Base-by-base conservation (phyloP, 345 rosid genomes). In the Melastoma malabathricum region DNA sequence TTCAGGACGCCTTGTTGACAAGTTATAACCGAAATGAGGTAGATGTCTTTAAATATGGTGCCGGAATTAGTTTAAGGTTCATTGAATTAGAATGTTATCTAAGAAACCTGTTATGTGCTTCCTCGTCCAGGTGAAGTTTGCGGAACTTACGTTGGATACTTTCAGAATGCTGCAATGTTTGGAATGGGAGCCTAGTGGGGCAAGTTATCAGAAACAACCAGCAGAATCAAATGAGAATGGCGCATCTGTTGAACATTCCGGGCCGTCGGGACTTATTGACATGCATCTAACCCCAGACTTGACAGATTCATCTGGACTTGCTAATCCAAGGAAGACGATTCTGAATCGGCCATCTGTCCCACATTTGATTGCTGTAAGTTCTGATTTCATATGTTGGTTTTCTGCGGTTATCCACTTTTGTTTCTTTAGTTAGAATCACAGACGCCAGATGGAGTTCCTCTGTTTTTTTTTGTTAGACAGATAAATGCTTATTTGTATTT, bases 161-260 rank as follows among this genome's bases (percentile, higher is more conserved):
- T 76, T 77, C 59, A 77, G 98, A 59, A 92, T 84, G 97, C 64
- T 92, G 78, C 98, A 92, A 54, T 87, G 88, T 70, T 65, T 92
- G 74, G 98, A 88, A 65, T 92, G 97, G 97, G 97, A 92, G 56
- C 94, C 90, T 3, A 75, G 84, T 61, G 95, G 88, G 64, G 72
- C 88, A 52, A 74, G 76, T 66, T 79, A 67, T 69, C 76, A 71
- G 20, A 92, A 84, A 58, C 72, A 51, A 8, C 73, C 78, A 18
- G 75, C 60, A 56, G 82, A 81, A 47, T 59, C 72, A 3, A 79
- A 79, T 65, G 88, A 77, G 72, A 89, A 88, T 72, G 95, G 98
- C 60, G 68, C 63, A 47, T 66, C 60, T 46, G 51, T 67, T 59
- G 97, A 84, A 69, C 84, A 76, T 69, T 84, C 98, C 61, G 66